Percentiles rank a stretch among this genome's conserved stretches.
phyloP scores from a whole-genome alignment of 169 alveolate genomes.

The Plasmodium falciparum region DNA sequence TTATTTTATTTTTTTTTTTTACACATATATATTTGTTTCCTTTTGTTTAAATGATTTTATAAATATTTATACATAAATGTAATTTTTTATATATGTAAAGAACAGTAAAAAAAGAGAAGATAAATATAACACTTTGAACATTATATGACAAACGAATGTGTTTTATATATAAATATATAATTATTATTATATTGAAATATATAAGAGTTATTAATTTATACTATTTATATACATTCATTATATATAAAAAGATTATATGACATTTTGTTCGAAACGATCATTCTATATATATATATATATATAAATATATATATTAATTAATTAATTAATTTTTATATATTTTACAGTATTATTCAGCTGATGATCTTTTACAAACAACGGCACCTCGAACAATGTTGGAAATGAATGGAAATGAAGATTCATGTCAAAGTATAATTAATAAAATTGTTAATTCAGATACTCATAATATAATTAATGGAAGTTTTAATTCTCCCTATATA shows the following conservation, averaged over 20 bases:
- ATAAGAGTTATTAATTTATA: too few species aligned
- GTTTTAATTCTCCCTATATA: conserved; percentile 54
- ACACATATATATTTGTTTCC: neutral
- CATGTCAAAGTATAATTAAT: conserved; percentile 62
- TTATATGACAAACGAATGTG: too few species aligned
- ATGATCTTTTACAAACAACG: conserved; percentile 72
- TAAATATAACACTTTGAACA: too few species aligned
- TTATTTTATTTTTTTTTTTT: too few species aligned
- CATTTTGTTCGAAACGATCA: too few species aligned
- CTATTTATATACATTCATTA: too few species aligned
- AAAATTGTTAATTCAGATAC: conserved; percentile 74
- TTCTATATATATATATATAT: neutral
- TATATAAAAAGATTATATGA: too few species aligned
- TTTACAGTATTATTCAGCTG: conserved; percentile 70
- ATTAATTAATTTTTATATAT: neutral
- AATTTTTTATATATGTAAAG: conserved; percentile 39
- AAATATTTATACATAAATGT: conserved; percentile 54
- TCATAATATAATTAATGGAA: conserved; percentile 61
- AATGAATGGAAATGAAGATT: conserved; percentile 71
- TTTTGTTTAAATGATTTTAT: neutral
- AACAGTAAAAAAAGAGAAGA: too few species aligned
- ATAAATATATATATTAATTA: neutral
- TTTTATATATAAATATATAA: too few species aligned
- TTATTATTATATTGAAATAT: too few species aligned
- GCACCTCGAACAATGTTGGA: conserved; percentile 78